A percentile compares a stretch with the other conserved stretches of the same genome.
These are phyloP conservation scores for Penicillium longicatenatum DNA, from an alignment of 495 filamentous ascomycete genomes.

Conservation along the genomic window DNA sequence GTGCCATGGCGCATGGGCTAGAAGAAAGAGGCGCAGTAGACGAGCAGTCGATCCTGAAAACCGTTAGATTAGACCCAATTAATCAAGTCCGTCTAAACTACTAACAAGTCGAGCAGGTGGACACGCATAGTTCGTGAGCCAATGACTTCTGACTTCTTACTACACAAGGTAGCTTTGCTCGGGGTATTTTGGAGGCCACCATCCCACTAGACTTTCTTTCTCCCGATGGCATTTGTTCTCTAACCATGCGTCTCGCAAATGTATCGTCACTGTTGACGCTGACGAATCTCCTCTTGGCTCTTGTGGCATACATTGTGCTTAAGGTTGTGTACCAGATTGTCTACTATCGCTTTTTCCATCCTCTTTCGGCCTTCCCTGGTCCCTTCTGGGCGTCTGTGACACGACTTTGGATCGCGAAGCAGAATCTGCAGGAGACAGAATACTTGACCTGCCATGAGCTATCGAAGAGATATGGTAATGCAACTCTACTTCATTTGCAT, in stretches of 20 bases:
- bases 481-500: background rate
- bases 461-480: constrained; percentile 52
- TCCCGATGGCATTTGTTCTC: constrained; percentile 1
- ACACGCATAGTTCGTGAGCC: background rate
- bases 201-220: background rate
- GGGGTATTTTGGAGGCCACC: background rate
- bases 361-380: constrained; percentile 51
- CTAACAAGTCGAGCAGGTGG: background rate
- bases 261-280: constrained; percentile 35
- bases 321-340: constrained; percentile 39
- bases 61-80: background rate
- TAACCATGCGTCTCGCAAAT: constrained; percentile 33
- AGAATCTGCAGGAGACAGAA: constrained; percentile 47
- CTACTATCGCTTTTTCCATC: constrained; percentile 56
- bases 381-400: constrained; percentile 57
- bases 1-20: background rate
- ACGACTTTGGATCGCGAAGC: constrained; percentile 51
- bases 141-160: background rate
- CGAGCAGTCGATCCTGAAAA: background rate
- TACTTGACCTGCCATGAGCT: constrained; percentile 39
- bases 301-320: constrained; percentile 30
- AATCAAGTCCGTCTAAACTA: background rate
- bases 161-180: background rate
- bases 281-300: constrained; percentile 26
- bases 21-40: background rate